Evolutionary conservation across 2,329 filamentous ascomycete species (phyloP).

Genomic region (Lasiodiplodia theobromae): DNA sequence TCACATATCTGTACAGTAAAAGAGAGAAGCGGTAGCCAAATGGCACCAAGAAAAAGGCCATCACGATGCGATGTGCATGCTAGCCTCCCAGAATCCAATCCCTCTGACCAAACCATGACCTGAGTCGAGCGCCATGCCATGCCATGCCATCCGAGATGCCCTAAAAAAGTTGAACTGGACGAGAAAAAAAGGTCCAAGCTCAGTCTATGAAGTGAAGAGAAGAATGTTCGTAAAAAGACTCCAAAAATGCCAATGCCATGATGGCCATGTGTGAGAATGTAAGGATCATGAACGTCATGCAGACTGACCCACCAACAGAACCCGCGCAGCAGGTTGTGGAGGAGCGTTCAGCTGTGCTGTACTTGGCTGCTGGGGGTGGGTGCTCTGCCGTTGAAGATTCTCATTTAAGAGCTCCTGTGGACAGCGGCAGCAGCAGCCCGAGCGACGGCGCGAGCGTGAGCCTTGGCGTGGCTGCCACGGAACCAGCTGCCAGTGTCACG

Average conservation of each 20-base stretch:
- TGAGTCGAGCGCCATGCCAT: constrained; percentile 1
- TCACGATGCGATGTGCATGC: constrained; percentile 15
- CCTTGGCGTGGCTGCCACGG: constrained; percentile 11
- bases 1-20: background rate
- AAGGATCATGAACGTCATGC: constrained; percentile 17
- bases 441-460: constrained; percentile 16
- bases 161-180: constrained; percentile 3
- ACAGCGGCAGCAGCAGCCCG: constrained; percentile 1
- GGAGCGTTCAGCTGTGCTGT: constrained; percentile 17
- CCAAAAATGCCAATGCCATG: constrained; percentile 1
- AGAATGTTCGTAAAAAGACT: constrained; percentile 1
- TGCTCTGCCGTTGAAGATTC: background rate
- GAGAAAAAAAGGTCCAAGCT: background rate
- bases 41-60: constrained; percentile 62
- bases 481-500: constrained; percentile 12
- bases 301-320: background rate
- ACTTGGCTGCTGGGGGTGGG: constrained; percentile 6
- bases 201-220: constrained; percentile 3
- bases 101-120: background rate
- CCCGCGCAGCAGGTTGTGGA: constrained; percentile 8
- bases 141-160: constrained; percentile 19
- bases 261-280: background rate
- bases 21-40: background rate
- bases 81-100: constrained; percentile 5
- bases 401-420: constrained; percentile 17